Base-by-base conservation (phyloP, 225 moss, liverwort and hornwort genomes). In the Polytrichum commune region DNA sequence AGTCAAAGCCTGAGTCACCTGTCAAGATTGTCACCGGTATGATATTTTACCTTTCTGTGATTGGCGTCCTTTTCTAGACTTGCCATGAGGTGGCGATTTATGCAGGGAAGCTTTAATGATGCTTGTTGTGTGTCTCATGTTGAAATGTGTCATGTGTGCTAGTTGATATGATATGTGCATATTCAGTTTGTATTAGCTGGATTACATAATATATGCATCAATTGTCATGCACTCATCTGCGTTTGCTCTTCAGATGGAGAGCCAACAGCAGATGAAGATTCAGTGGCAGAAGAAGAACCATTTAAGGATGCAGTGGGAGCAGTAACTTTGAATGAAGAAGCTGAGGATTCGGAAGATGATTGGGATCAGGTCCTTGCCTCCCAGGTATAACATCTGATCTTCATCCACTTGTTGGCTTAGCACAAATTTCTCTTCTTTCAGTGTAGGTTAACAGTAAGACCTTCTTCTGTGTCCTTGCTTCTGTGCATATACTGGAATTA, bases 231-330 rank as follows among this genome's bases (percentile, higher is more conserved):
- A 66, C 66, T 66, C 7, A 53, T 10, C 6, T 20, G 9, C 19
- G n/a, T n/a, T 8, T 19, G 6, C 13, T 32, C 9, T 10, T 46
- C 19, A 66, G 8, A 35, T 33, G n/a, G 67, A 85, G 92, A 86
- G 69, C 35, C 74, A 69, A 80, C 86, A 73, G 88, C 79, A 65
- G 29, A 29, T 1, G 81, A 82, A 65, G 65, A 70, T 54, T 76
- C 80, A 10, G 25, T 71, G 35, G 88, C 73, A 73, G 80, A 88
- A 75, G 83, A 83, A 78, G 84, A 86, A 78, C 75, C 85, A 86
- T 67, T 69, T 63, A 77, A 46, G 46, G 46, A 35, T 7, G 60
- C 62, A 56, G 54, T 61, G 23, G 72, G 76, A 54, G 20, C 72
- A 33, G 46, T 68, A 38, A 69, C 73, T 27, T 72, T 26, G 18